Base-by-base conservation (phyloP, 148 eudicot genomes). In the Diospyros lotus region DNA sequence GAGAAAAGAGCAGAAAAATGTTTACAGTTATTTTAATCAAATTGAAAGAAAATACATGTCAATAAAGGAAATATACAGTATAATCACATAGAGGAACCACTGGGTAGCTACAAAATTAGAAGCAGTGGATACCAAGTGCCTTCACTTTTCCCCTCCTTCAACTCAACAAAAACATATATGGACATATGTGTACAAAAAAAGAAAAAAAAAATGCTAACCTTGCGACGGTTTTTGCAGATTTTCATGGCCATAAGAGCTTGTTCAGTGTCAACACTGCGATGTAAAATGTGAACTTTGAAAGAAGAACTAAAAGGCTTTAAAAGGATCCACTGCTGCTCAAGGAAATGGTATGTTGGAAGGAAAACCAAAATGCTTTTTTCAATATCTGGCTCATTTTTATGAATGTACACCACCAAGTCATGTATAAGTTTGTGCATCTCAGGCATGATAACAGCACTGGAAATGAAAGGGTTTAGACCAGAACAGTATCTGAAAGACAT, bases 281-380 rank as follows among this genome's bases (percentile, higher is more conserved):
- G 98, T 69, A 94, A 80, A 73, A 94, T 94, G 82, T 94, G 97
- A 77, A 92, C 84, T 72, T 92, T 94, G 78, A 94, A 94, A 52
- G 42, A 67, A 39, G 86, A 74, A 73, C 79, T 70, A 54, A 85
- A 87, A 75, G 89, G 91, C 84, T 83, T 90, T 76, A 94, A 66
- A 58, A 88, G 84, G 76, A 53, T 78, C 97, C 97, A 94, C 61
- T 92, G 97, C 81, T 89, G 87, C 91, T 90, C 98, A 15, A 94
- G 80, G 54, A 89, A 80, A 78, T 84, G 78, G 82, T 92, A 94
- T 67, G 98, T 94, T 10, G 98, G 98, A 76, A 94, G 93, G 80
- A 94, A 94, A 71, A 94, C 76, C 86, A 94, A 85, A 69, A 92
- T 92, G 83, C 98, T 85, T 79, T 94, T 94, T 76, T 87, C 93